These are phyloP conservation scores for Trypanosoma boissoni DNA, from an alignment of 208 protist species.

Conservation along the genomic window DNA sequence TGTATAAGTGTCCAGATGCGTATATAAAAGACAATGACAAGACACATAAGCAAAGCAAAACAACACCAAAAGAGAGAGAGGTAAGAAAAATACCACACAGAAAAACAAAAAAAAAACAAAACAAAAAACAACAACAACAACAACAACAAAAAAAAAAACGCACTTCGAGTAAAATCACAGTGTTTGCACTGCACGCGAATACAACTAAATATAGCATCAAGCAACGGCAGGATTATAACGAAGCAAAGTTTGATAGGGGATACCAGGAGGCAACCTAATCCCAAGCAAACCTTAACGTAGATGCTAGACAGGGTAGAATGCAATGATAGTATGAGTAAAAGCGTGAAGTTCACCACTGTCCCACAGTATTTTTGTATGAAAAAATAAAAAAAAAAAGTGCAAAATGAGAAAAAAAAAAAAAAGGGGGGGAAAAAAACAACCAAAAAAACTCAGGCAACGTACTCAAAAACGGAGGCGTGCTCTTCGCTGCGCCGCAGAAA, in stretches of 20 bases:
- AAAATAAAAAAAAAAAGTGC: not conserved
- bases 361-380: too few relatives aligned
- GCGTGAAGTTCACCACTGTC: too few relatives aligned
- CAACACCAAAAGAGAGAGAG: not conserved
- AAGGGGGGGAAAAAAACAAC: not conserved
- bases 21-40: too few relatives aligned
- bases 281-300: not conserved
- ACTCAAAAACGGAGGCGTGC: constrained; percentile 42
- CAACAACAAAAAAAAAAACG: not conserved
- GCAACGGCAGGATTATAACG: too few relatives aligned
- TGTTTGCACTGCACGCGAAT: too few relatives aligned
- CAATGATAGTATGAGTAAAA: too few relatives aligned
- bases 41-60: too few relatives aligned
- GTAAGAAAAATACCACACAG: not conserved
- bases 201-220: too few relatives aligned
- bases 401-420: not conserved
- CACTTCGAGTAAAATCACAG: too few relatives aligned
- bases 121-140: not conserved
- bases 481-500: constrained; percentile 49
- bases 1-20: too few relatives aligned
- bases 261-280: not conserved
- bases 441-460: constrained; percentile 39
- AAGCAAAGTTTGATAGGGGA: too few relatives aligned
- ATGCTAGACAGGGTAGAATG: too few relatives aligned
- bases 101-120: not conserved